phyloP scores from a whole-genome alignment of 441 rosid genomes.

The Populus hybrid region DNA sequence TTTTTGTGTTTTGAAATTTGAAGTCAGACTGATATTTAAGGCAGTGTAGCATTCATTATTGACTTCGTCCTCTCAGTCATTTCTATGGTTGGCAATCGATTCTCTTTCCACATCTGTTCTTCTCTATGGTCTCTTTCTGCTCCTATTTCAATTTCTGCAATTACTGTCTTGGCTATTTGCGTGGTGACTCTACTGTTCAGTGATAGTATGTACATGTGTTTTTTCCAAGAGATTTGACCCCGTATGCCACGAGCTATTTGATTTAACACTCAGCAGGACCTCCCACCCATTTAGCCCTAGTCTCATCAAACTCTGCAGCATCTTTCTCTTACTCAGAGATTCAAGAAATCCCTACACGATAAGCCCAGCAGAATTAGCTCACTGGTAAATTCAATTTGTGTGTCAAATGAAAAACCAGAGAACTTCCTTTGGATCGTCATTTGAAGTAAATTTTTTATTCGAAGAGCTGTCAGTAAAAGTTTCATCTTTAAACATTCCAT shows the following conservation, averaged over 20 bases:
- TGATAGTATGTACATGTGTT: background rate
- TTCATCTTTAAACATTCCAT: background rate
- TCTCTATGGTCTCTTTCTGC: slow-evolving; percentile 11
- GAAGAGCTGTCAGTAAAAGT: too few species aligned
- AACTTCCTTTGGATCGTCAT: background rate
- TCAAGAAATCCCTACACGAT: background rate
- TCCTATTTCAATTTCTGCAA: slow-evolving; percentile 2
- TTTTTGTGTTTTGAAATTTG: background rate
- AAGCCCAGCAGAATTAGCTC: background rate
- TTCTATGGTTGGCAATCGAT: slow-evolving; percentile 14
- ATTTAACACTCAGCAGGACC: background rate
- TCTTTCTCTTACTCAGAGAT: background rate
- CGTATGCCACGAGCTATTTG: background rate
- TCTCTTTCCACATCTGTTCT: slow-evolving; percentile 16
- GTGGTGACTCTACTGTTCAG: slow-evolving; percentile 10
- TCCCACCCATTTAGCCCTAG: background rate
- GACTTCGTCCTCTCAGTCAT: slow-evolving; percentile 15
- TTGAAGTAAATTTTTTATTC: background rate
- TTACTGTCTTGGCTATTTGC: slow-evolving; percentile 9
- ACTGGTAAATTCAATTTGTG: too few species aligned
- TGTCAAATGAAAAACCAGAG: too few species aligned
- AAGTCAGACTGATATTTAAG: background rate
- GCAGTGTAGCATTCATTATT: background rate
- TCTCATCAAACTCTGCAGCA: background rate
- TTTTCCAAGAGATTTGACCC: background rate